Conservation (phyloP, 164 flowering plant genomes). For the Sedum album region DNA sequence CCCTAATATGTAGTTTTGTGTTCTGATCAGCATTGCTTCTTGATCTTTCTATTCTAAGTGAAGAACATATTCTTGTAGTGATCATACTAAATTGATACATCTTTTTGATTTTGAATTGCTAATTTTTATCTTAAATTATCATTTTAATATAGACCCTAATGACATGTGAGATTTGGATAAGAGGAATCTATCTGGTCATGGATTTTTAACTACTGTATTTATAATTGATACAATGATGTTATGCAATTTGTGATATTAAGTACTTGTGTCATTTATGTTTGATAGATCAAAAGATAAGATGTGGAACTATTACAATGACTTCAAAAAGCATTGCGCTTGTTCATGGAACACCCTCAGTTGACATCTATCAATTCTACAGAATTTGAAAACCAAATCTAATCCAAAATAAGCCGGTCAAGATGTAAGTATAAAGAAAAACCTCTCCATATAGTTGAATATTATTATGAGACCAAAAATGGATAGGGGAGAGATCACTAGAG, state of each 20-base stretch:
- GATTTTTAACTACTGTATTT: neutral
- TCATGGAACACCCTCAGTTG: neutral
- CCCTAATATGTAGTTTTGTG: no score
- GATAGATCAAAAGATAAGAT: neutral
- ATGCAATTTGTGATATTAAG: neutral
- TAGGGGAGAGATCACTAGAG: slow-evolving; percentile 16
- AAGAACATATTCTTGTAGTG: neutral
- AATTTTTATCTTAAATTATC: no score
- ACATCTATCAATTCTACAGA: neutral
- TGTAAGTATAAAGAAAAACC: neutral
- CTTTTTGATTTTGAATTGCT: no score
- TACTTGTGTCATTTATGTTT: no score
- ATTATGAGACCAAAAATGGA: neutral
- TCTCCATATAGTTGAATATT: neutral
- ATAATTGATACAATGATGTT: no score
- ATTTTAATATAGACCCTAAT: neutral
- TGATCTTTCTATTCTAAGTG: neutral
- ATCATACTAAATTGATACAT: neutral
- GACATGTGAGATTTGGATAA: neutral
- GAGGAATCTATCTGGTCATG: neutral
- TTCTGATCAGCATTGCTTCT: no score
- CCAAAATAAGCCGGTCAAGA: neutral
- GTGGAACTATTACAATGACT: neutral
- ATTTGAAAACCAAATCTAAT: neutral
- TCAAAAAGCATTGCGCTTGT: neutral